Evolutionary conservation across 1,284 basidiomycete species (phyloP).

Genomic region (Cryptococcus sp.): DNA sequence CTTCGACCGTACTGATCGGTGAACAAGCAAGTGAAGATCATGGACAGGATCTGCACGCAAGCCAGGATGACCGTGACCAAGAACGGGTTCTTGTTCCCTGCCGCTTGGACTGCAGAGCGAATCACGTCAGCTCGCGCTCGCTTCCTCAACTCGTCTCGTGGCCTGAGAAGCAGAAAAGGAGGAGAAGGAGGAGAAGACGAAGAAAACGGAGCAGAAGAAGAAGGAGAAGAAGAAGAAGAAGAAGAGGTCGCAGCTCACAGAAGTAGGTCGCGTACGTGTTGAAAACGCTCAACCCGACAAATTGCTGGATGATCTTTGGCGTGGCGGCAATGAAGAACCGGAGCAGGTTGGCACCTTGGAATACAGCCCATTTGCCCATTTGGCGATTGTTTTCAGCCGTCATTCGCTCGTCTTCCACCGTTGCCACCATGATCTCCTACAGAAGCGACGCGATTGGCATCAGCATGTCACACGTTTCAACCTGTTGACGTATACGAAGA

Average conservation of each 20-base stretch:
- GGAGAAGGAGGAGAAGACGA: neutral
- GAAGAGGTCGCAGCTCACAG: conserved; percentile 8
- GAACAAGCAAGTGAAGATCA: conserved; percentile 15
- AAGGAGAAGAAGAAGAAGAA: neutral
- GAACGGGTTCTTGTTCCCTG: conserved; percentile 38
- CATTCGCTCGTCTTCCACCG: conserved; percentile 15
- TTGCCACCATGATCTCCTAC: conserved; percentile 17
- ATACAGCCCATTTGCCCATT: conserved; percentile 11
- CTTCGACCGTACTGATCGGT: conserved; percentile 34
- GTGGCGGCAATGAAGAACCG: conserved; percentile 20
- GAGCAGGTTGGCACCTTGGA: conserved; percentile 16
- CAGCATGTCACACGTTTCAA: neutral
- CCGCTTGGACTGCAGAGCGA: conserved; percentile 24
- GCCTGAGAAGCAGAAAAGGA: too few species aligned
- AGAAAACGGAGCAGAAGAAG: too few species aligned
- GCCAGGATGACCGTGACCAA: conserved; percentile 39
- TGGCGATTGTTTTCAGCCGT: conserved; percentile 3
- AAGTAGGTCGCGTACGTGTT: conserved; percentile 32
- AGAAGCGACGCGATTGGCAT: neutral
- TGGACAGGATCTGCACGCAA: conserved; percentile 28
- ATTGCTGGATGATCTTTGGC: conserved; percentile 28
- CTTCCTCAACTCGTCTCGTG: too few species aligned
- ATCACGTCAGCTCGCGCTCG: too few species aligned
- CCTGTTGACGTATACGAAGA: too few species aligned
- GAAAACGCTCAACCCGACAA: conserved; percentile 21